Percentiles rank a stretch among this genome's conserved stretches.
Evolutionary conservation across 2,329 filamentous ascomycete species (phyloP).

Genomic region (Dactylonectria estremocensis): DNA sequence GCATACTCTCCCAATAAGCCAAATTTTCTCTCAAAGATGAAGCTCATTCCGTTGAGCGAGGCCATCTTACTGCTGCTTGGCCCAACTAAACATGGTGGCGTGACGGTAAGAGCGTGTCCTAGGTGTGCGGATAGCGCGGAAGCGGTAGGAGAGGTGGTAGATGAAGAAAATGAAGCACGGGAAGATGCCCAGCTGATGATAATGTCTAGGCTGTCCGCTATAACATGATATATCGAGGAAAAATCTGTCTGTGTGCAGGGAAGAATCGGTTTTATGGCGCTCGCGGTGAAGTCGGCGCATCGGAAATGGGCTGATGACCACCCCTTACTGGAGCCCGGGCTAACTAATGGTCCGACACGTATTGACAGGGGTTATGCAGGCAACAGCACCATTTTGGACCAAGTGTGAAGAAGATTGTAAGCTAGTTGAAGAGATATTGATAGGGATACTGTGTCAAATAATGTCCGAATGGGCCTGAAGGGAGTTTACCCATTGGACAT

Average conservation of each 20-base stretch:
- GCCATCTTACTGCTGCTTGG: constrained; percentile 84
- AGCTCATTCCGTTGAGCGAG: background rate
- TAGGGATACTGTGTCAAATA: too few species aligned
- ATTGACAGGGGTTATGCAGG: too few species aligned
- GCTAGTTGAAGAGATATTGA: too few species aligned
- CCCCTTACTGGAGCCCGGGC: background rate
- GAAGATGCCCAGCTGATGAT: background rate
- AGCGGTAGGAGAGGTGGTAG: too few species aligned
- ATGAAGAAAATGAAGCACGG: background rate
- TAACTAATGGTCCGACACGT: background rate
- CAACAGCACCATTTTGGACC: too few species aligned
- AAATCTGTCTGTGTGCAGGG: background rate
- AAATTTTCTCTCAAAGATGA: constrained; percentile 3
- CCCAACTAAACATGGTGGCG: constrained; percentile 89
- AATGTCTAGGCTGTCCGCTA: background rate
- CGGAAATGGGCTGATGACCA: background rate
- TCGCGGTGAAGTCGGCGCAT: background rate
- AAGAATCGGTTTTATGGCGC: background rate
- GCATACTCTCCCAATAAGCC: background rate
- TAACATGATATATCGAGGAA: background rate
- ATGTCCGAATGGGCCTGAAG: too few species aligned
- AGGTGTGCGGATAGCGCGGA: background rate
- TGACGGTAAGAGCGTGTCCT: background rate
- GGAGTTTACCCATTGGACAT: too few species aligned
- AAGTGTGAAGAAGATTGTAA: too few species aligned